These are phyloP conservation scores for Fennellomyces sp. DNA, from an alignment of 371 early-diverging fungal species.

Conservation along the genomic window DNA sequence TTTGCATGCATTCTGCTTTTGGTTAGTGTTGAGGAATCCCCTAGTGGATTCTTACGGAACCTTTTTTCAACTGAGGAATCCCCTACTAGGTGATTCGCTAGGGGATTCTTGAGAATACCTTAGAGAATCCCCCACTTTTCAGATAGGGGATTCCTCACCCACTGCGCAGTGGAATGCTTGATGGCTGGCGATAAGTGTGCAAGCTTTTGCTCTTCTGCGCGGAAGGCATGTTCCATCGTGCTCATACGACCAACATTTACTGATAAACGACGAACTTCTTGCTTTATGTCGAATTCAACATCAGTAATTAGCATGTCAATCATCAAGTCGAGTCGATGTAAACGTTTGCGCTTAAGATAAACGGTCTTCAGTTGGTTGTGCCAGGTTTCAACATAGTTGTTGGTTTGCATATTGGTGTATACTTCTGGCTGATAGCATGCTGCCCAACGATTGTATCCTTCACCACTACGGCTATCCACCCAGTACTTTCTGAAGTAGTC, in stretches of 20 bases:
- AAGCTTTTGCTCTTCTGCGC: too few relatives aligned
- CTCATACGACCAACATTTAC: background rate
- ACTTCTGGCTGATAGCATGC: slow-evolving; percentile 2
- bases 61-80: too few relatives aligned
- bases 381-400: slow-evolving; percentile 11
- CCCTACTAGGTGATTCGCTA: too few relatives aligned
- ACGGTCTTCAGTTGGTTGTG: slow-evolving; percentile 4
- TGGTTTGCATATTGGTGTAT: slow-evolving; percentile 8
- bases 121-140: too few relatives aligned
- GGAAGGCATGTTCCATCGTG: background rate
- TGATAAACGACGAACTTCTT: background rate
- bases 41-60: too few relatives aligned
- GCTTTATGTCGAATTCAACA: background rate
- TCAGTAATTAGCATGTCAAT: background rate
- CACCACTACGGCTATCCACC: background rate
- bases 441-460: background rate
- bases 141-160: too few relatives aligned
- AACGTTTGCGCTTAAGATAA: background rate
- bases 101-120: too few relatives aligned
- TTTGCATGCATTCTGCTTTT: too few relatives aligned
- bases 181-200: too few relatives aligned
- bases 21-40: too few relatives aligned
- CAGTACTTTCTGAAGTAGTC: background rate
- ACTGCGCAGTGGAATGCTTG: too few relatives aligned
- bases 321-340: background rate